Conservation (phyloP, 2,329 filamentous ascomycete genomes). For the Aureobasidium mangrovei region DNA sequence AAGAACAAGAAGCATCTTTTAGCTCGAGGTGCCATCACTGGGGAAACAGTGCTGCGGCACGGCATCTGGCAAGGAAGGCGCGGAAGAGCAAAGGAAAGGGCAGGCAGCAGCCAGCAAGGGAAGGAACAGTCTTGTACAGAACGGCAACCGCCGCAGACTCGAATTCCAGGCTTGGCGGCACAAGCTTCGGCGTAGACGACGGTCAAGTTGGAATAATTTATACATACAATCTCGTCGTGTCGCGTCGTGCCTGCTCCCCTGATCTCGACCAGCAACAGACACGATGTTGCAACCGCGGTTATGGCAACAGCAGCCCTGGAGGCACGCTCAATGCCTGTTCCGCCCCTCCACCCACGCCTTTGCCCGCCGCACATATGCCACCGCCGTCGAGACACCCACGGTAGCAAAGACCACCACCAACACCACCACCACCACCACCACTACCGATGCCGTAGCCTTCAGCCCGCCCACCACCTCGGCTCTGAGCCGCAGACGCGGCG, state of each 20-base stretch:
- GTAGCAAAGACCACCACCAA: conserved; percentile 17
- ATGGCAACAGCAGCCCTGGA: conserved; percentile 31
- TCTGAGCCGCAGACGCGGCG: conserved; percentile 26
- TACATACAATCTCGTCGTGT: not conserved
- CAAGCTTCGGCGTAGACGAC: not conserved
- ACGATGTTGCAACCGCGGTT: conserved; percentile 60
- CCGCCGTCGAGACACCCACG: conserved; percentile 29
- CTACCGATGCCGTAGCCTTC: conserved; percentile 29
- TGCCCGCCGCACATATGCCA: conserved; percentile 45
- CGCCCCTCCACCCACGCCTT: conserved; percentile 26
- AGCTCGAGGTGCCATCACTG: conserved; percentile 1
- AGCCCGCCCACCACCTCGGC: conserved; percentile 36
- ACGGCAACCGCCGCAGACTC: not conserved
- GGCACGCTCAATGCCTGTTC: conserved; percentile 41
- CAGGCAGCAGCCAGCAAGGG: not conserved
- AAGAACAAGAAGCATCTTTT: not conserved
- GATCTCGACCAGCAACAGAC: not conserved
- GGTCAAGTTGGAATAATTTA: conserved; percentile 1
- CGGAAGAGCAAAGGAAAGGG: not conserved
- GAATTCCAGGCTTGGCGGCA: conserved; percentile 6
- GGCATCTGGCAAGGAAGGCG: not conserved
- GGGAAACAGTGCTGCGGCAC: conserved; percentile 1
- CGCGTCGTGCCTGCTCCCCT: too few relatives aligned
- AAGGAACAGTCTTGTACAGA: not conserved
- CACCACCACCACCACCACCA: conserved; percentile 16